Evolutionary conservation across 1,284 basidiomycete species (phyloP).

Genomic region (Athelia sp.): DNA sequence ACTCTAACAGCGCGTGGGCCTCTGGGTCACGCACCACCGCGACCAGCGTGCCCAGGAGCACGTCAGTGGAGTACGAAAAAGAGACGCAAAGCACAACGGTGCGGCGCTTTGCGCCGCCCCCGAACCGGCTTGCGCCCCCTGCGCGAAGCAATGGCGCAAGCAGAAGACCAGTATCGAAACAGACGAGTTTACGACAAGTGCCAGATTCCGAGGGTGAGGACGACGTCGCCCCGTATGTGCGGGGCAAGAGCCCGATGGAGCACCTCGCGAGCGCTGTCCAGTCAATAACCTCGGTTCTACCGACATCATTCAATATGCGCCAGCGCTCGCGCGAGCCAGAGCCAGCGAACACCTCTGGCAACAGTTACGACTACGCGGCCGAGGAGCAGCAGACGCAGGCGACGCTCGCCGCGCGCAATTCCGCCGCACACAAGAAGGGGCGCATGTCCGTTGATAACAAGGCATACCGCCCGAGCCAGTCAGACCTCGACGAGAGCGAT

Average conservation of each 20-base stretch:
- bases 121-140: conserved; percentile 16
- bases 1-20: conserved; percentile 61
- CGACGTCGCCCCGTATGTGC: conserved; percentile 21
- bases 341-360: conserved; percentile 21
- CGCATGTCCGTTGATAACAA: conserved; percentile 73
- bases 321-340: conserved; percentile 50
- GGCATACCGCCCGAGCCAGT: conserved; percentile 64
- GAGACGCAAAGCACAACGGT: conserved; percentile 52
- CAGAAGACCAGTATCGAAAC: conserved; percentile 45
- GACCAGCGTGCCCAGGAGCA: conserved; percentile 54
- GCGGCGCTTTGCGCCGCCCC: conserved; percentile 49
- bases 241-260: conserved; percentile 63
- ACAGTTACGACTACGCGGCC: conserved; percentile 72
- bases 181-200: conserved; percentile 41
- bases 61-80: conserved; percentile 74
- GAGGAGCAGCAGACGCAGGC: conserved; percentile 62
- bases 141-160: conserved; percentile 1
- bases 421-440: conserved; percentile 42
- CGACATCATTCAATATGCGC: conserved; percentile 55
- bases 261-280: conserved; percentile 32
- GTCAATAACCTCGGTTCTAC: conserved; percentile 43
- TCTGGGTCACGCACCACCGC: conserved; percentile 41
- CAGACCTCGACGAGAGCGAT: conserved; percentile 57
- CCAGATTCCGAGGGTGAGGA: conserved; percentile 67
- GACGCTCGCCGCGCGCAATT: conserved; percentile 16